phyloP scores from a whole-genome alignment of 495 filamentous ascomycete species.

The Trichoderma reesei region DNA sequence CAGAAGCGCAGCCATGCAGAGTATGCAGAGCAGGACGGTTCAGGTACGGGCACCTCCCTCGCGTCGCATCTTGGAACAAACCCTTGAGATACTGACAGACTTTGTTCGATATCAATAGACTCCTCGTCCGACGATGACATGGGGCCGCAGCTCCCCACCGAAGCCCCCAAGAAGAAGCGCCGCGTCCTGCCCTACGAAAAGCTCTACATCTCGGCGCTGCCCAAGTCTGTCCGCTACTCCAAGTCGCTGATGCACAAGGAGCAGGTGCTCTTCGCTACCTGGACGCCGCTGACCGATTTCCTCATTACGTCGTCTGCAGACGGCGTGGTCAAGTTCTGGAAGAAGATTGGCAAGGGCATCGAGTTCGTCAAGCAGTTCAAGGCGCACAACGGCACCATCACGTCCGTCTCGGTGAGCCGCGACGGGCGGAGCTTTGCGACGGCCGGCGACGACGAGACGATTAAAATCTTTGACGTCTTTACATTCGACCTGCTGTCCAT shows the following conservation, averaged over 20 bases:
- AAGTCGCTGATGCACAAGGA: conserved; percentile 99
- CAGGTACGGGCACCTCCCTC: conserved; percentile 24
- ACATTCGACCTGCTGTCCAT: conserved; percentile 87
- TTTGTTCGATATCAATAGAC: too few relatives aligned
- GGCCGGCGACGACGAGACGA: conserved; percentile 70
- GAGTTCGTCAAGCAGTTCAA: conserved; percentile 98
- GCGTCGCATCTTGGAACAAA: background rate
- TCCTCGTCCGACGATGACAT: conserved; percentile 90
- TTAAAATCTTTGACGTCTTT: conserved; percentile 94
- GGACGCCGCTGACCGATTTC: conserved; percentile 87
- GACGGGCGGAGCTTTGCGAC: conserved; percentile 94
- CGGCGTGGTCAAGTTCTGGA: conserved; percentile 98
- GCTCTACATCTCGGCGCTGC: conserved; percentile 84
- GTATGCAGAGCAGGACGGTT: conserved; percentile 28
- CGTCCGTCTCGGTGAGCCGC: conserved; percentile 66
- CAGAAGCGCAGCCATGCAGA: conserved; percentile 40
- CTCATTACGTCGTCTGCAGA: conserved; percentile 87
- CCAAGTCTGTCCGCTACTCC: conserved; percentile 72
- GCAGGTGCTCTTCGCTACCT: conserved; percentile 72
- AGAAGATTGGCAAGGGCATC: conserved; percentile 81
- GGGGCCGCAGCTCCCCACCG: conserved; percentile 71
- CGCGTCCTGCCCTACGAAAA: conserved; percentile 89
- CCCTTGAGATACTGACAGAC: too few relatives aligned
- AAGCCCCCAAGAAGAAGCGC: conserved; percentile 72
- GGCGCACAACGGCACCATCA: conserved; percentile 80